Conservation (phyloP, 257 asterid species). For the Sherardia arvensis region DNA sequence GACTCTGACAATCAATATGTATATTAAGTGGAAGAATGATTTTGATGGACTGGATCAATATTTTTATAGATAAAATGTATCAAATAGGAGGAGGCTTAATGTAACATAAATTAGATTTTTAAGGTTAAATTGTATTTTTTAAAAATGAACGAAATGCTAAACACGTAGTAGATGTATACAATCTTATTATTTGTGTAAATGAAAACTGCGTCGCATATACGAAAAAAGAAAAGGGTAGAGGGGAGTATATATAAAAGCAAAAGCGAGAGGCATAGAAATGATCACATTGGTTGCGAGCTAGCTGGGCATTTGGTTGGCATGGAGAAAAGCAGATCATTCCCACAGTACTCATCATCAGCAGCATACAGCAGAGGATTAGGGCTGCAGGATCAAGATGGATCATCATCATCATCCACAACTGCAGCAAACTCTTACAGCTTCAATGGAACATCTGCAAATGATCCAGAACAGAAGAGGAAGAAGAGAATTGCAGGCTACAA, state of each 20-base stretch:
- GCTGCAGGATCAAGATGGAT: constrained; percentile 8
- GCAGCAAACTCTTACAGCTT: constrained; percentile 32
- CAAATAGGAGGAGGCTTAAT: no score
- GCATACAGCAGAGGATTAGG: constrained; percentile 25
- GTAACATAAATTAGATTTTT: no score
- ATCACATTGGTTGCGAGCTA: not conserved
- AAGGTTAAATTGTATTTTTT: no score
- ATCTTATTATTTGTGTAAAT: no score
- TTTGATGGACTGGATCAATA: no score
- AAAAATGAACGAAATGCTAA: no score
- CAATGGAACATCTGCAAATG: constrained; percentile 49
- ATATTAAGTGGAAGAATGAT: no score
- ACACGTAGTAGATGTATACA: no score
- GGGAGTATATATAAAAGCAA: not conserved
- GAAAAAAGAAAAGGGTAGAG: not conserved
- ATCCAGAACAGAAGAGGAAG: constrained; percentile 68
- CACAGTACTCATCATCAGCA: constrained; percentile 34
- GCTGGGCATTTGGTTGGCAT: not conserved
- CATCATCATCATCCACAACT: no score
- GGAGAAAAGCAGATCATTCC: constrained; percentile 65
- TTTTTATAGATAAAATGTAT: no score
- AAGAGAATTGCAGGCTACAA: constrained; percentile 65
- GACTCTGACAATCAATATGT: no score
- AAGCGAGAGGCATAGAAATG: not conserved
- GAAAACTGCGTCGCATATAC: not conserved